Base-by-base conservation (phyloP, 2,329 filamentous ascomycete species). In the Alternaria panax region DNA sequence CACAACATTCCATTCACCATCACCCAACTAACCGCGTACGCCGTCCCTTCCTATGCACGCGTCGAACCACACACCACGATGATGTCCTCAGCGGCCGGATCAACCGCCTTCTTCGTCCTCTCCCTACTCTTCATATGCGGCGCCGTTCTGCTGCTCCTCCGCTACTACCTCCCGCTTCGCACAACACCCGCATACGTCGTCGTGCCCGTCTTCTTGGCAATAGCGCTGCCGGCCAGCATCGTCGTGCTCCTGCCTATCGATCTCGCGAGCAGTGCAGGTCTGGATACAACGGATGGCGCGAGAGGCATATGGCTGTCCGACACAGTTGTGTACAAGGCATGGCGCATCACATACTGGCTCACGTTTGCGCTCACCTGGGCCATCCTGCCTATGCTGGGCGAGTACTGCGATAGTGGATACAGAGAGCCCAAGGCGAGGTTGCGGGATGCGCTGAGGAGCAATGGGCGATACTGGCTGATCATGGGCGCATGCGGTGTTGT, bases 331-430 rank as follows among this genome's bases (percentile, higher is more conserved):
- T 83, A 96, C 72, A 92, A 97, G 24, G 90, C 90, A 58, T 99
- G 95, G 95, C 87, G 94, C 74, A 94, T 99, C 65, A 90, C 91
- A 20, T 99, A 99, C 80, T 99, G 95, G 95, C 84, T 99, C 55
- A 98, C 94, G 0, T 99, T 99, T 80, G 88, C 89, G 51, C 81
- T 99, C 73, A 98, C 94, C 56, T 99, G 95, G 95, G 87, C 93
- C 62, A 92, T 99, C 63, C 88, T 99, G 34, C 95, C 95, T 14
- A 87, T 98, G 51, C 87, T 99, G 57, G 95, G 90, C 77, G 94
- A 98, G 79, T 99, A 97, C 79, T 90, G 92, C 78, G 95, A 98
- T 78, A 91, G 94, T 27, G 95, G 95, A 54, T 96, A 97, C 77
- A 90, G 93, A 69, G 92, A 97, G 63, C 90, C 93, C 4, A 90